phyloP scores from a whole-genome alignment of 345 rosid genomes.

The Litchi chinensis region DNA sequence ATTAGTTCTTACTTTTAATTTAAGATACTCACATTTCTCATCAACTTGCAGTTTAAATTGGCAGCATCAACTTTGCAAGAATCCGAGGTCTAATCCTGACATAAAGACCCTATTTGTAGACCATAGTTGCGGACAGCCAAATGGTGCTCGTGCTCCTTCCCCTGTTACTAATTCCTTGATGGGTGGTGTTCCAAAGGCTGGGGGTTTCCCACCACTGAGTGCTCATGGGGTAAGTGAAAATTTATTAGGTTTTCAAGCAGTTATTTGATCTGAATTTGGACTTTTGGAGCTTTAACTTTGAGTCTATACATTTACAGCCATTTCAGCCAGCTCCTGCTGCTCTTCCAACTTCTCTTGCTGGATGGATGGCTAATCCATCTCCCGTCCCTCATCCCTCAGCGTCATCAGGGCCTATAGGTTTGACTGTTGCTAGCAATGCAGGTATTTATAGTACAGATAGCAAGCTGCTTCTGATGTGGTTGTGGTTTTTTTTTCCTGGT shows the following conservation, averaged over 20 bases:
- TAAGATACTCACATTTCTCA: slow-evolving; percentile 22
- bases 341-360: slow-evolving; percentile 67
- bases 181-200: slow-evolving; percentile 63
- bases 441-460: slow-evolving; percentile 35
- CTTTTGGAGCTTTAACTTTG: slow-evolving; percentile 24
- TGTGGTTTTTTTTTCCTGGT: neutral
- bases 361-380: slow-evolving; percentile 83
- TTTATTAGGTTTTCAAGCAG: neutral
- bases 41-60: slow-evolving; percentile 68
- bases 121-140: slow-evolving; percentile 73
- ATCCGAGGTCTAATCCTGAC: slow-evolving; percentile 81
- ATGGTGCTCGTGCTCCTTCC: slow-evolving; percentile 73
- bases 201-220: slow-evolving; percentile 56
- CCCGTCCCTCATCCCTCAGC: slow-evolving; percentile 69
- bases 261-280: slow-evolving; percentile 12
- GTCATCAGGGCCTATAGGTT: slow-evolving; percentile 71
- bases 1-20: slow-evolving; percentile 2
- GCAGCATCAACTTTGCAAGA: slow-evolving; percentile 90
- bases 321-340: slow-evolving; percentile 70
- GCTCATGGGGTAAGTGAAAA: slow-evolving; percentile 71
- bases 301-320: slow-evolving; percentile 46
- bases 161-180: slow-evolving; percentile 78
- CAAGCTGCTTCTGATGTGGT: neutral
- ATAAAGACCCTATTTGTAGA: slow-evolving; percentile 81
- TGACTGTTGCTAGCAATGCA: slow-evolving; percentile 59